Conservation (phyloP, 2,329 filamentous ascomycete genomes). For the Pyrenophora seminiperda region DNA sequence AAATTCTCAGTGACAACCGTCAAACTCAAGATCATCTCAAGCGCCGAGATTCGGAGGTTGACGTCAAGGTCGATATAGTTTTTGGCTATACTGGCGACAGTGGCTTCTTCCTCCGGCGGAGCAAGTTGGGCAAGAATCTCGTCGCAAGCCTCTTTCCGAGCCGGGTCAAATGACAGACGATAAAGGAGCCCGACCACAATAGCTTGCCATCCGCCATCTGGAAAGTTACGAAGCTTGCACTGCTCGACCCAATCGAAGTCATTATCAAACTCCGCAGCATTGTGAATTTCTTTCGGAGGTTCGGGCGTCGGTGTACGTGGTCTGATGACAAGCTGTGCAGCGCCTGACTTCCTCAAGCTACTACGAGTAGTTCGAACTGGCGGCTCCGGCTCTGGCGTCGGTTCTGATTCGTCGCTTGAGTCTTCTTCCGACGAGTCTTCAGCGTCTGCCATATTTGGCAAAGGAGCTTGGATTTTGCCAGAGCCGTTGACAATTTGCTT, state of each 20-base stretch:
- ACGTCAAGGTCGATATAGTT: conserved; percentile 80
- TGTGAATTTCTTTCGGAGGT: conserved; percentile 56
- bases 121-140: conserved; percentile 80
- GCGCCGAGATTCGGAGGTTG: conserved; percentile 77
- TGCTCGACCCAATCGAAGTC: conserved; percentile 85
- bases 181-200: conserved; percentile 86
- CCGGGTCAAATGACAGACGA: conserved; percentile 78
- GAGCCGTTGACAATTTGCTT: conserved; percentile 83
- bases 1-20: conserved; percentile 85
- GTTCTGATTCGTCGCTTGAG: conserved; percentile 59
- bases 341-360: conserved; percentile 81
- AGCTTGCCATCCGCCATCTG: conserved; percentile 86
- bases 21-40: conserved; percentile 86
- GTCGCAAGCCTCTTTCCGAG: conserved; percentile 74
- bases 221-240: conserved; percentile 81
- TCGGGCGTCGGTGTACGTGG: conserved; percentile 48
- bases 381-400: conserved; percentile 66
- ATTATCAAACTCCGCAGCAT: conserved; percentile 75
- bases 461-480: conserved; percentile 76
- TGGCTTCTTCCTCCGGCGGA: conserved; percentile 76
- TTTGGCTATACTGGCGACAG: conserved; percentile 70
- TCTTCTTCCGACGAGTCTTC: conserved; percentile 55
- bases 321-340: conserved; percentile 57
- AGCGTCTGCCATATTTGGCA: conserved; percentile 69
- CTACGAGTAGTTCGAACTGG: conserved; percentile 82